phyloP scores from a whole-genome alignment of 495 filamentous ascomycete species.

The Podospora comata region DNA sequence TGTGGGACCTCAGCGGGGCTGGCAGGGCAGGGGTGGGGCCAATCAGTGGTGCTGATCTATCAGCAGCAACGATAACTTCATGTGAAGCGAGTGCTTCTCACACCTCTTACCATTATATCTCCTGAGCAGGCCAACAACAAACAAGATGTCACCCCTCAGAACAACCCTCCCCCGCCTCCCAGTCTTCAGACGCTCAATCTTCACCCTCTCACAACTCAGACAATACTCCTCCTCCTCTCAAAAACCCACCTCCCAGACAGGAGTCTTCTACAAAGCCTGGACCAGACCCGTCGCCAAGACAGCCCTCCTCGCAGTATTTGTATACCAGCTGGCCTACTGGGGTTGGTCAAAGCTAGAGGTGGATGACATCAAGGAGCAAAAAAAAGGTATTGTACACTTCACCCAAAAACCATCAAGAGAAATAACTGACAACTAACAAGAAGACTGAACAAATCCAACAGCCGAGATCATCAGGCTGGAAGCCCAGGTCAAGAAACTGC shows the following conservation, averaged over 20 bases:
- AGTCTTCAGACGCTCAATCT: not conserved
- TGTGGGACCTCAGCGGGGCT: not conserved
- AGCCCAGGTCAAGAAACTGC: constrained; percentile 21
- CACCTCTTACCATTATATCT: too few species aligned
- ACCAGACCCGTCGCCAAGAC: constrained; percentile 77
- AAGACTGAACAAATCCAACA: not conserved
- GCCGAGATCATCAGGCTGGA: constrained; percentile 26
- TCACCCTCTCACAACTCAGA: constrained; percentile 10
- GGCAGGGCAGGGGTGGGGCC: not conserved
- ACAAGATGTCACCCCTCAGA: constrained; percentile 13
- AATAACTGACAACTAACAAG: not conserved
- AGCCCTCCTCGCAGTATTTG: constrained; percentile 80
- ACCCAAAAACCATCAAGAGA: not conserved
- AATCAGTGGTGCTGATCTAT: not conserved
- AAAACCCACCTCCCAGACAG: constrained; percentile 20
- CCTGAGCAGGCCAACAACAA: too few species aligned
- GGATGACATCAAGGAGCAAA: constrained; percentile 63
- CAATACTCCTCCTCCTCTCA: constrained; percentile 18
- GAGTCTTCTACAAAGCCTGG: constrained; percentile 75
- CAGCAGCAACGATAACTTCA: not conserved
- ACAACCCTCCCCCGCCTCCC: constrained; percentile 8
- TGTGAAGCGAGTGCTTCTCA: too few species aligned
- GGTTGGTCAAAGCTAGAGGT: constrained; percentile 83
- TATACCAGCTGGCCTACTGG: constrained; percentile 84
- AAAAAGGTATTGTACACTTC: constrained; percentile 37